Evolutionary conservation across 257 asterid species (phyloP).

Genomic region (Capsicum rhomboideum): DNA sequence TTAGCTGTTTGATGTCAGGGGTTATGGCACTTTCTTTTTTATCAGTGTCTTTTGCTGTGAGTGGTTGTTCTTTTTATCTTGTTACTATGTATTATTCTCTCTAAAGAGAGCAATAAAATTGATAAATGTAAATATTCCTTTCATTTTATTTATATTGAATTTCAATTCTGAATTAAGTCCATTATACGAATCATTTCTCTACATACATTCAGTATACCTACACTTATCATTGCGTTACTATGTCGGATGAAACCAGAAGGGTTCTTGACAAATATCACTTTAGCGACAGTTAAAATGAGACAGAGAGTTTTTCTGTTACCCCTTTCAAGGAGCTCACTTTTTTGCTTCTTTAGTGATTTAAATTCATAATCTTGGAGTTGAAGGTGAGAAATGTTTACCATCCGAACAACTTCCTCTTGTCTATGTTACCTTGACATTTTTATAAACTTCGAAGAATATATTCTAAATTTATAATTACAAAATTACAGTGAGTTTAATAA

Average conservation of each 20-base stretch:
- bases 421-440: too few species aligned
- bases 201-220: not conserved
- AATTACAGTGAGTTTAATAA: not conserved
- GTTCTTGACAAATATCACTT: not conserved
- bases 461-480: not conserved
- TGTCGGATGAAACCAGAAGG: too few species aligned
- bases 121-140: not conserved
- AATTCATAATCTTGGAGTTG: too few species aligned
- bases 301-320: too few species aligned
- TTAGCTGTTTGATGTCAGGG: conserved; percentile 8
- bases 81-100: not conserved
- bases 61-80: not conserved
- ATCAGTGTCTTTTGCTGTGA: not conserved
- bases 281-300: too few species aligned
- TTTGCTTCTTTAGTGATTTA: too few species aligned
- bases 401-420: too few species aligned
- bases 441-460: not conserved
- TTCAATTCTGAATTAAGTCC: not conserved
- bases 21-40: not conserved
- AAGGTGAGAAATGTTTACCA: too few species aligned
- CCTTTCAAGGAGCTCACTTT: too few species aligned
- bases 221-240: too few species aligned
- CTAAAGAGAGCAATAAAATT: not conserved
- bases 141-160: not conserved
- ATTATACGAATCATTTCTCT: not conserved